Conservation (phyloP, 331 rosid genomes). For the Malus hybrid region DNA sequence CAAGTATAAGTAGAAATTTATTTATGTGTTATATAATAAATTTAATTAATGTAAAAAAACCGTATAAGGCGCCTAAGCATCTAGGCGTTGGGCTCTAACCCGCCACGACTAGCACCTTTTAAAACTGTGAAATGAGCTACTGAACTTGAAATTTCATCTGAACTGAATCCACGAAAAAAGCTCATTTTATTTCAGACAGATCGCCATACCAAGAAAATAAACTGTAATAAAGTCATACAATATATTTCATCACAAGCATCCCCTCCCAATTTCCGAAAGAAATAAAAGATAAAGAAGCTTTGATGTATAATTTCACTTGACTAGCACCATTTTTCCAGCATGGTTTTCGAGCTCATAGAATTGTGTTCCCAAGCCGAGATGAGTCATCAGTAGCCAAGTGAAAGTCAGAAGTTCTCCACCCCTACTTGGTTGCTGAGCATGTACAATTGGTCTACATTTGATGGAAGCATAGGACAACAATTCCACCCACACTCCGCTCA, state of each 20-base stretch:
- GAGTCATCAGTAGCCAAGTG: slow-evolving; percentile 25
- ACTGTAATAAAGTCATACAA: not conserved
- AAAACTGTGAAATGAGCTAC: too few relatives aligned
- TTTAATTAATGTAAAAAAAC: too few relatives aligned
- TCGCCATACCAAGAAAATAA: not conserved
- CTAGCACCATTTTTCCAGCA: slow-evolving; percentile 7
- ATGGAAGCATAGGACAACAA: slow-evolving; percentile 21
- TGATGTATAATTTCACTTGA: not conserved
- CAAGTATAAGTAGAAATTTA: too few relatives aligned
- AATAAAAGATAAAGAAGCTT: not conserved
- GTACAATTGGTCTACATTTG: slow-evolving; percentile 17
- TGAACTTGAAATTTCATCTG: not conserved
- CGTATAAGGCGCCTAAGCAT: too few relatives aligned
- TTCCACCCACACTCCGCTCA: slow-evolving; percentile 28
- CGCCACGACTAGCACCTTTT: too few relatives aligned
- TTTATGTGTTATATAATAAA: too few relatives aligned
- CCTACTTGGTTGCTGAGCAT: slow-evolving; percentile 21
- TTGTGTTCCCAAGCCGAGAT: slow-evolving; percentile 26
- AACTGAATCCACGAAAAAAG: not conserved
- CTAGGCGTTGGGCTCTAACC: too few relatives aligned
- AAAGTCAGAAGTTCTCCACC: slow-evolving; percentile 28
- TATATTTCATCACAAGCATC: not conserved
- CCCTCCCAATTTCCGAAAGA: not conserved
- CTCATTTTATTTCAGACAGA: not conserved
- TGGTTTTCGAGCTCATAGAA: slow-evolving; percentile 16